Conservation (phyloP, 192 early-diverging fungal genomes). For the Neocallimastix lanati region DNA sequence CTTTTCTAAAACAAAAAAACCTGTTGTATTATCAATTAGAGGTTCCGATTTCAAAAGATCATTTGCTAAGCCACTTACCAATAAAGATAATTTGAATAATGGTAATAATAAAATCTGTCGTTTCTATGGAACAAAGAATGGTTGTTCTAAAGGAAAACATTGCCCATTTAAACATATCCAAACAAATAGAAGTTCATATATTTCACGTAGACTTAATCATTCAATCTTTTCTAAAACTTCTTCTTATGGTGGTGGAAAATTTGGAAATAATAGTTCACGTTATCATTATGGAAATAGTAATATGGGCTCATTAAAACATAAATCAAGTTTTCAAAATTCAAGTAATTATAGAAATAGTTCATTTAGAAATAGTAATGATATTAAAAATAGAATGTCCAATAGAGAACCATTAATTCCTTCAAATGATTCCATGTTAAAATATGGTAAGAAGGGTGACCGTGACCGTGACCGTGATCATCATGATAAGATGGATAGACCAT, state of each 20-base stretch:
- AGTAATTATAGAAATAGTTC: not conserved
- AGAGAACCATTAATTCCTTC: not conserved
- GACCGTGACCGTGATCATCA: not conserved
- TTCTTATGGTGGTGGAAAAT: not conserved
- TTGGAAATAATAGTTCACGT: not conserved
- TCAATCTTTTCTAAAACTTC: not conserved
- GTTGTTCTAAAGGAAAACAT: not conserved
- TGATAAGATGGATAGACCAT: not conserved
- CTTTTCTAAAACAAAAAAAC: not conserved
- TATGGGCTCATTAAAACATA: not conserved
- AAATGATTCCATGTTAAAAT: not conserved
- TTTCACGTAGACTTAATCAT: not conserved
- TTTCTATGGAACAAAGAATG: not conserved
- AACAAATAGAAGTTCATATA: not conserved
- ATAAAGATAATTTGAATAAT: not conserved
- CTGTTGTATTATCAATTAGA: not conserved
- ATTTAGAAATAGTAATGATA: not conserved
- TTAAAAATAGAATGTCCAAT: not conserved
- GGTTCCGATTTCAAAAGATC: not conserved
- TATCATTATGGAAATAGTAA: not conserved
- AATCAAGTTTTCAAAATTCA: not conserved
- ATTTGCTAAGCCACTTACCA: not conserved
- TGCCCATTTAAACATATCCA: not conserved
- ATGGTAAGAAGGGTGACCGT: not conserved
- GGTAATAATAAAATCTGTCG: not conserved